A percentile compares a stretch with the other conserved stretches of the same genome.
These are phyloP conservation scores for Gymnopus androsaceus DNA, from an alignment of 1,284 basidiomycete species.

Conservation along the genomic window DNA sequence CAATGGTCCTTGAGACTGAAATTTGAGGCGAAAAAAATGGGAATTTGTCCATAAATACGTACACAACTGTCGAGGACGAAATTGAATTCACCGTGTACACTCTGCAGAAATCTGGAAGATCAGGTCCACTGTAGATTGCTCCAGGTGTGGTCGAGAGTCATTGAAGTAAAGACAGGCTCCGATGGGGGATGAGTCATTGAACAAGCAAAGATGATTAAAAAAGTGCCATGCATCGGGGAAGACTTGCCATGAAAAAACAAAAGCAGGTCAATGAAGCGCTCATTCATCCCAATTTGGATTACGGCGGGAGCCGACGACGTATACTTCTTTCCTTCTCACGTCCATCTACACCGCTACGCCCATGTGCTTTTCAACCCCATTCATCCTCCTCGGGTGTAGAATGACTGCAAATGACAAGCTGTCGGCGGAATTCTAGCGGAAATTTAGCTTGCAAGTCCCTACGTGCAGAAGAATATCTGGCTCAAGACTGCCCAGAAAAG, in stretches of 20 bases:
- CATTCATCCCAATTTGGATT: background rate
- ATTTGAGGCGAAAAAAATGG: background rate
- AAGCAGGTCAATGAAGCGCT: background rate
- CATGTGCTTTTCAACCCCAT: background rate
- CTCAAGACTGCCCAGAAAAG: conserved; percentile 2
- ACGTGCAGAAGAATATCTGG: background rate
- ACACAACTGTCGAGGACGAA: too few relatives aligned
- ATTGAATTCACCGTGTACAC: too few relatives aligned
- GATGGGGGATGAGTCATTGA: too few relatives aligned
- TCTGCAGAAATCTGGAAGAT: too few relatives aligned
- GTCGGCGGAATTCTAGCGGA: background rate
- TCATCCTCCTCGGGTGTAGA: background rate
- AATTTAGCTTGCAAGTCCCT: too few relatives aligned
- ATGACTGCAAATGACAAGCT: background rate
- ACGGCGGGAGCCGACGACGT: background rate
- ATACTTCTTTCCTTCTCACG: background rate
- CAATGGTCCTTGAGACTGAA: background rate
- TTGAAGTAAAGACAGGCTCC: too few relatives aligned
- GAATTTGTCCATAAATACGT: background rate
- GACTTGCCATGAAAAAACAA: background rate
- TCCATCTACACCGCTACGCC: conserved; percentile 1
- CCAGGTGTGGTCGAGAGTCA: too few relatives aligned
- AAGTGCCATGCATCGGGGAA: too few relatives aligned
- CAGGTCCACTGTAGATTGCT: too few relatives aligned
- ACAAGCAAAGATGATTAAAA: too few relatives aligned